Evolutionary conservation across 129 eudicot species (phyloP), one percentile per base, ranked within the genome.

Genomic region (carrot (Daucus carota)): DNA sequence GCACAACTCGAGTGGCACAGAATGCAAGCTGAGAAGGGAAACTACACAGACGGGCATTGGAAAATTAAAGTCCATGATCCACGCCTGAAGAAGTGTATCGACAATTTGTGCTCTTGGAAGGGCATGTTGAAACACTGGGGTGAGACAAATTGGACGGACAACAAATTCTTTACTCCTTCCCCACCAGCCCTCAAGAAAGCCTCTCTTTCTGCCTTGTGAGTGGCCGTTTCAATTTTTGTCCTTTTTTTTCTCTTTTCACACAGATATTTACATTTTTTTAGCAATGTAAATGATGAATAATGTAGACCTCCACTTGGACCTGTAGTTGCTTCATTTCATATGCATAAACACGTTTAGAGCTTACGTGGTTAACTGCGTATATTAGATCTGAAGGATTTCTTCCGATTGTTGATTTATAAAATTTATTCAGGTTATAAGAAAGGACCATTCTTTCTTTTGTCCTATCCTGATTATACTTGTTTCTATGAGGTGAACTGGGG

Each of bases 101-200:
- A 88, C 74, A 78, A 43, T 52, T 40, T 80, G 80, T 88, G 93
- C 45, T 52, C 76, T 18, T 88, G 93, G 93, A 77, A 81, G 72
- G 47, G 84, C 41, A 88, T 83, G 93, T 72, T 88, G 42, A 34
- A 41, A 28, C 93, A 88, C 52, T 88, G 93, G 93, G 93, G 90
- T 0, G 88, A 86, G 79, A 80, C 54, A 5, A 87, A 87, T 65
- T 85, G 87, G 87, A 85, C 92, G n/a, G 86, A 87, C 34, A 74
- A 36, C 40, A 52, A 60, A 14, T 46, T 34, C 31, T 73, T 43
- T 8, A 22, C n/a, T 75, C 81, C 86, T 48, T 16, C 88, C 34
- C 86, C 91, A 11, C 88, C 88, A 18, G 59, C 84, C 31, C 36
- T 78, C 28, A 41, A 40, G 47, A 42, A 38, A 46, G 52, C 42